phyloP scores from a whole-genome alignment of 495 filamentous ascomycete genomes.

The Choiromyces venosus region DNA sequence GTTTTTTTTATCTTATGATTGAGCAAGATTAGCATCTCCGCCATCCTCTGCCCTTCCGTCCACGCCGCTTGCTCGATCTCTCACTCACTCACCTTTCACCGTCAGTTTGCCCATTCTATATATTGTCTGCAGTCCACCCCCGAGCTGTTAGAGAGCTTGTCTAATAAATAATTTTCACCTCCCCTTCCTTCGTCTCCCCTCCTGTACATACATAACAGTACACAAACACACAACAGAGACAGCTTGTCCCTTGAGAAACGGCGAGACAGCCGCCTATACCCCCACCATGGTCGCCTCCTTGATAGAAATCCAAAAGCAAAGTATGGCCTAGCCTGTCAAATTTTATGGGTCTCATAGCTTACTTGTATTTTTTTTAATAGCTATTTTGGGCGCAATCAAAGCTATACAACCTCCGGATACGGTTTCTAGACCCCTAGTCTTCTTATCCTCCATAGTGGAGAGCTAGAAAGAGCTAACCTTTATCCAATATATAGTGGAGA shows the following conservation, averaged over 20 bases:
- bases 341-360: constrained; percentile 6
- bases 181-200: background rate
- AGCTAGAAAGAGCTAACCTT: constrained; percentile 9
- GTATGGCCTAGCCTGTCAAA: constrained; percentile 11
- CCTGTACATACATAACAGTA: background rate
- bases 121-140: background rate
- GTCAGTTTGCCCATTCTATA: background rate
- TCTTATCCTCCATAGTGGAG: background rate
- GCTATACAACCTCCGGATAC: constrained; percentile 43
- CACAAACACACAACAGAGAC: background rate
- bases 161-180: background rate
- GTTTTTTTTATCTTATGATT: background rate
- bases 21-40: background rate
- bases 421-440: constrained; percentile 14
- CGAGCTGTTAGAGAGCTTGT: background rate
- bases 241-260: background rate
- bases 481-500: constrained; percentile 69
- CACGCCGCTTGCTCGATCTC: background rate
- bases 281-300: constrained; percentile 19
- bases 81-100: background rate
- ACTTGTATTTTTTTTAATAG: constrained; percentile 39
- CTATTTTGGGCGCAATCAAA: constrained; percentile 53
- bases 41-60: background rate
- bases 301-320: constrained; percentile 40
- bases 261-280: background rate